These are phyloP conservation scores for Albizia julibrissin DNA, from an alignment of 306 rosid genomes.

Conservation along the genomic window DNA sequence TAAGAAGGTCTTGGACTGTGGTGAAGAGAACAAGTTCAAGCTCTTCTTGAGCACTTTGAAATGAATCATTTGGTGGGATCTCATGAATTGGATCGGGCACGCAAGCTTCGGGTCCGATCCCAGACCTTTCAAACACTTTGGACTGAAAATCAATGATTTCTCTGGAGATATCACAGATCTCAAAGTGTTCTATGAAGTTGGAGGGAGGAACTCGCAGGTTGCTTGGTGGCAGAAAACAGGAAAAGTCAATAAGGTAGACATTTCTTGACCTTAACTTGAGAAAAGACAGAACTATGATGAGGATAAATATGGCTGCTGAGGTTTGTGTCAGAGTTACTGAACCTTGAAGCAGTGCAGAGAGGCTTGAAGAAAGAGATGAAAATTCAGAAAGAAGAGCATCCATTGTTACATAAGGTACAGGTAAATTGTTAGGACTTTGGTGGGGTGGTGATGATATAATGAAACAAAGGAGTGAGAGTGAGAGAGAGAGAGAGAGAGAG, in stretches of 20 bases:
- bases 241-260: slow-evolving; percentile 64
- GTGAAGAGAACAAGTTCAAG: slow-evolving; percentile 58
- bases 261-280: slow-evolving; percentile 33
- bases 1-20: slow-evolving; percentile 49
- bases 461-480: not conserved
- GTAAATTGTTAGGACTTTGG: slow-evolving; percentile 10
- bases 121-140: slow-evolving; percentile 60
- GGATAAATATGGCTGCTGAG: slow-evolving; percentile 32
- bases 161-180: not conserved
- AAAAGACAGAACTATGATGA: slow-evolving; percentile 32
- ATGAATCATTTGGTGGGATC: slow-evolving; percentile 43
- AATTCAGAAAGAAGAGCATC: slow-evolving; percentile 28
- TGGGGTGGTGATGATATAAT: slow-evolving; percentile 17
- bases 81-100: slow-evolving; percentile 56
- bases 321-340: slow-evolving; percentile 18
- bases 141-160: slow-evolving; percentile 45
- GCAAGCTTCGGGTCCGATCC: slow-evolving; percentile 63
- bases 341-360: slow-evolving; percentile 3
- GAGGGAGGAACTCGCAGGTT: slow-evolving; percentile 42
- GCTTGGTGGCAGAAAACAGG: slow-evolving; percentile 59
- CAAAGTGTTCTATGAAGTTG: slow-evolving; percentile 47
- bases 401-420: slow-evolving; percentile 35
- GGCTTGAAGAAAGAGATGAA: slow-evolving; percentile 15
- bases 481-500: slow-evolving; percentile 21
- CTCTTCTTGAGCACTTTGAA: slow-evolving; percentile 36